A percentile compares a stretch with the other conserved stretches of the same genome.
phyloP scores from a whole-genome alignment of 208 protist species.

The Trichomonas vaginalis region DNA sequence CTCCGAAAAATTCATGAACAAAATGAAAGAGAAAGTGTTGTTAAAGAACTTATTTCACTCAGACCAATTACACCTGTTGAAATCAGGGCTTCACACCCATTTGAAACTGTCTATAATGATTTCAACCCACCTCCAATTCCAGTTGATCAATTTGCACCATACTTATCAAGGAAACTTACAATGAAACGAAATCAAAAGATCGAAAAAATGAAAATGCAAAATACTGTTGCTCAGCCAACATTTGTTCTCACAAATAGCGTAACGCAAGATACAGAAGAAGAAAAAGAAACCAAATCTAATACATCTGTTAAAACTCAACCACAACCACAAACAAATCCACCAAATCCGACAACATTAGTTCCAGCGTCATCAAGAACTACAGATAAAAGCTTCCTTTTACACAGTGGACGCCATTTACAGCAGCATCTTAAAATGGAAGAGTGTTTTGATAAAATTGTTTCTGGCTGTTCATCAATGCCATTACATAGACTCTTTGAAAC shows the following conservation, averaged over 20 bases:
- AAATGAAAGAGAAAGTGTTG: neutral
- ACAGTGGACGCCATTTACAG: neutral
- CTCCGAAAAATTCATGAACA: neutral
- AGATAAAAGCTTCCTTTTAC: neutral
- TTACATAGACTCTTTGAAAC: neutral
- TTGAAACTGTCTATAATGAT: constrained; percentile 1
- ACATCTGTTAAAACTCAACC: neutral
- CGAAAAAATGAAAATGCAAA: neutral
- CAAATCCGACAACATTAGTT: neutral
- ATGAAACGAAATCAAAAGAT: neutral
- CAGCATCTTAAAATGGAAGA: neutral
- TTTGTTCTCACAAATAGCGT: neutral
- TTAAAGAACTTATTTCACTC: neutral
- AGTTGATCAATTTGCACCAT: neutral
- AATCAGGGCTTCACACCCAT: neutral
- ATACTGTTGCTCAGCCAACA: neutral
- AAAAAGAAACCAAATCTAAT: neutral
- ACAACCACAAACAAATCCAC: neutral
- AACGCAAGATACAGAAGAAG: neutral
- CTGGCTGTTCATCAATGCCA: neutral
- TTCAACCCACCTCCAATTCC: neutral
- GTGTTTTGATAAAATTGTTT: constrained; percentile 4
- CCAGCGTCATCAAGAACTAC: neutral
- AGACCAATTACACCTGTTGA: neutral
- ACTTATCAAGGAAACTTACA: neutral